Evolutionary conservation across 768 basidiomycete species (phyloP), one percentile per base, ranked within the genome.

Genomic region (Artomyces pyxidatus): DNA sequence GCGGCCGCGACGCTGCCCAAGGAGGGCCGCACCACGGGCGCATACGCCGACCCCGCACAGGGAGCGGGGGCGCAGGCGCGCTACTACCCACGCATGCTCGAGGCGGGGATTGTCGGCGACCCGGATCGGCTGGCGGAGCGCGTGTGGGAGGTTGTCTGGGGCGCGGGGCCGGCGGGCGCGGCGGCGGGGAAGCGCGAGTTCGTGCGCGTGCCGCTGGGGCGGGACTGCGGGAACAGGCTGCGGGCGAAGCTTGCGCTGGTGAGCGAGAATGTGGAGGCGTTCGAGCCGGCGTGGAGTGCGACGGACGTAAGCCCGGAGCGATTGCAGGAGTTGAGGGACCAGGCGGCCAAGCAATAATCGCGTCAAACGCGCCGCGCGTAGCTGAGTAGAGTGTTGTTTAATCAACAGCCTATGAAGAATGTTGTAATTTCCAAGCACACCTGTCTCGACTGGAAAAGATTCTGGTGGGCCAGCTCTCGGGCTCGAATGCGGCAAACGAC

Each of bases 121-220:
- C 27, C 49, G 22, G 48, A 42, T 14, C 62, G 59, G 46, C 49
- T 55, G 4, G 52, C 57, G 2, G 52, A 51, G 28, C 43, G 59
- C 11, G 38, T 64, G 29, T 59, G 54, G 39, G 62, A 65, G 28
- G 30, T 64, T 7, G 62, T 63, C 22, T 42, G 45, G 10, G 50
- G 56, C 10, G 54, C 57, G 2, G 58, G 60, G 9, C 32, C 58
- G 14, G 51, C 56, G 17, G 40, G 38, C n/a, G 32, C 47, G 9
- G 45, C 50, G 44, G 49, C 45, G n/a, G 54, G 55, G n/a, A 45
- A 49, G 25, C 41, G 52, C 16, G 57, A 59, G 23, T 61, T 56
- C 42, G 52, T 52, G 44, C 48, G 59, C 6, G 40, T 65, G 11
- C 58, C 54, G 19, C 52, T 63, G 2, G 62, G 62, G 0, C 45